These are phyloP conservation scores for Alnus glutinosa DNA, from an alignment of 306 rosid genomes.

Conservation along the genomic window DNA sequence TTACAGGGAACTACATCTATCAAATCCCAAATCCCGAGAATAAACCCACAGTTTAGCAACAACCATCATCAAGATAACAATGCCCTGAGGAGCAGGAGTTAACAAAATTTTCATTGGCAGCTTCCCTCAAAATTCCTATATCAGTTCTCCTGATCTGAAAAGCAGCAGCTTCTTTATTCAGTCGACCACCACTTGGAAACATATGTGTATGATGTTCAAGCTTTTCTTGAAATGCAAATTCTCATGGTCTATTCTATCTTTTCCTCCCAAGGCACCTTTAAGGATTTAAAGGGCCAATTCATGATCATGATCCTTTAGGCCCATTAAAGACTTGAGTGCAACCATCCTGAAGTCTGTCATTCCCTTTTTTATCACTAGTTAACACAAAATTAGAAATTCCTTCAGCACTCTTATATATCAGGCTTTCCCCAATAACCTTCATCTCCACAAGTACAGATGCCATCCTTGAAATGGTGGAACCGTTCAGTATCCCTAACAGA, in stretches of 20 bases:
- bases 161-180: background rate
- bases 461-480: slow-evolving; percentile 91
- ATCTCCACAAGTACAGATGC: slow-evolving; percentile 81
- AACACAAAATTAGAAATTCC: slow-evolving; percentile 22
- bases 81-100: background rate
- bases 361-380: slow-evolving; percentile 17
- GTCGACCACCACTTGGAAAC: background rate
- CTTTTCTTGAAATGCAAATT: slow-evolving; percentile 2
- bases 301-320: background rate
- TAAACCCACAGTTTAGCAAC: background rate
- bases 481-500: slow-evolving; percentile 73
- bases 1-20: background rate
- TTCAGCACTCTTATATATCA: slow-evolving; percentile 29
- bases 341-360: slow-evolving; percentile 16
- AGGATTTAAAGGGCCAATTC: slow-evolving; percentile 16
- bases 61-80: background rate
- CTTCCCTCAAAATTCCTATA: background rate
- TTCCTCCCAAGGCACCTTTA: background rate
- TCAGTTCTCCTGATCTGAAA: background rate
- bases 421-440: slow-evolving; percentile 51
- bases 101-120: background rate
- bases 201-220: background rate
- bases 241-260: background rate
- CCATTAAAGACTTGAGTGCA: slow-evolving; percentile 14
- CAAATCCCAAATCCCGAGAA: slow-evolving; percentile 2